Evolutionary conservation across 2,329 filamentous ascomycete genomes (phyloP).

Genomic region (Arthrobotrys sinensis): DNA sequence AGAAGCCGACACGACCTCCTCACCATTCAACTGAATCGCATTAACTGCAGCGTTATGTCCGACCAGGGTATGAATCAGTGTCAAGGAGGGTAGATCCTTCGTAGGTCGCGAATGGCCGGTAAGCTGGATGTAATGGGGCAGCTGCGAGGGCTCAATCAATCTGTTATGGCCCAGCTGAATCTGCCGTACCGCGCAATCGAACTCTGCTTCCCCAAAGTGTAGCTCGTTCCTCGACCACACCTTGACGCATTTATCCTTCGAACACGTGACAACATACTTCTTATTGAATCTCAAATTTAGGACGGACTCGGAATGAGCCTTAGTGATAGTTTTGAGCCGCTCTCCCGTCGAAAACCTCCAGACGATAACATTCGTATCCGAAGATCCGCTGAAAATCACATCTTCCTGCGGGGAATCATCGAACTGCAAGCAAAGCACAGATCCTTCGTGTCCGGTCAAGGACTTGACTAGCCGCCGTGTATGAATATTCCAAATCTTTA

Average conservation of each 20-base stretch:
- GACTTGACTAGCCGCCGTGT: constrained; percentile 84
- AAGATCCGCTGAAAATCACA: constrained; percentile 94
- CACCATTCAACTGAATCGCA: constrained; percentile 88
- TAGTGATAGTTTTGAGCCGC: constrained; percentile 80
- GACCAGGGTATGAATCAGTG: constrained; percentile 82
- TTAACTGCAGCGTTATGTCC: constrained; percentile 95
- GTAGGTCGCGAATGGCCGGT: constrained; percentile 68
- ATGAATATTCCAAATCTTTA: constrained; percentile 91
- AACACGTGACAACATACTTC: constrained; percentile 92
- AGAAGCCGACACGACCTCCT: constrained; percentile 93
- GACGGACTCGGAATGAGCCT: constrained; percentile 90
- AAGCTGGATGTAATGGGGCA: constrained; percentile 67
- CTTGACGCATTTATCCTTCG: constrained; percentile 97
- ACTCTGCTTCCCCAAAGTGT: constrained; percentile 71
- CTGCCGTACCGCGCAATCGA: constrained; percentile 55
- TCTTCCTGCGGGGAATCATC: constrained; percentile 90
- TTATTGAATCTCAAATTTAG: constrained; percentile 94
- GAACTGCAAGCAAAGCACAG: constrained; percentile 94
- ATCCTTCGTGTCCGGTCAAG: constrained; percentile 82
- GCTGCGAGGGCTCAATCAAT: constrained; percentile 53
- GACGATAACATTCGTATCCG: constrained; percentile 89
- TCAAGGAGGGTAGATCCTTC: constrained; percentile 75
- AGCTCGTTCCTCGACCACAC: constrained; percentile 88
- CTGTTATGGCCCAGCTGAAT: constrained; percentile 62
- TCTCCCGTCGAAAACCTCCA: constrained; percentile 95